These are phyloP conservation scores for Hyphopichia buzzinii DNA, from an alignment of 1,139 yeast genomes.

Conservation along the genomic window DNA sequence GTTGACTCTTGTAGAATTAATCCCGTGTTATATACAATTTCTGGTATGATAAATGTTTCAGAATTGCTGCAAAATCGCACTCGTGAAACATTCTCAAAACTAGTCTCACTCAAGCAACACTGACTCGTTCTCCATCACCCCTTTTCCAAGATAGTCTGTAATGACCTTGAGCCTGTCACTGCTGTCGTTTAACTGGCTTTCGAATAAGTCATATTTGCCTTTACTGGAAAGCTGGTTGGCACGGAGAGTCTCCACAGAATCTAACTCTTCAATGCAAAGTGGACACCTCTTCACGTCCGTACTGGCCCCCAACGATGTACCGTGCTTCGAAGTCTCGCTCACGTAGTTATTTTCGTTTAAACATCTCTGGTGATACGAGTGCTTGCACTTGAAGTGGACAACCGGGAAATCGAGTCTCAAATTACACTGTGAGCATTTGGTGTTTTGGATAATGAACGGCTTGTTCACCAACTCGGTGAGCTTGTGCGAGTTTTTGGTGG, in stretches of 20 bases:
- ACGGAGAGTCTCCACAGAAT: conserved; percentile 59
- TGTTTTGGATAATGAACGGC: conserved; percentile 65
- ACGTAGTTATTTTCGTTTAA: conserved; percentile 46
- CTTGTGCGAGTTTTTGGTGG: conserved; percentile 51
- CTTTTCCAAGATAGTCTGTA: conserved; percentile 81
- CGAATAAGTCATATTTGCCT: conserved; percentile 63
- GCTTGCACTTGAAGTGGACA: conserved; percentile 82
- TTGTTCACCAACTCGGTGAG: conserved; percentile 52
- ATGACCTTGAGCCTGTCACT: conserved; percentile 72
- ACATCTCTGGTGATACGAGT: conserved; percentile 85
- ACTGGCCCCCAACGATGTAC: conserved; percentile 4
- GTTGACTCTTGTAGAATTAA: conserved; percentile 4
- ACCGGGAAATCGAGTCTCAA: conserved; percentile 73
- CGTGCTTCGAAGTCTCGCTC: conserved; percentile 12
- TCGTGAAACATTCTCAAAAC: background rate
- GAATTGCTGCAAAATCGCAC: conserved; percentile 11
- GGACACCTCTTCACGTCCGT: conserved; percentile 55
- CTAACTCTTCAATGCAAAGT: conserved; percentile 65
- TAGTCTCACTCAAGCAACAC: conserved; percentile 11
- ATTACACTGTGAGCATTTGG: conserved; percentile 71
- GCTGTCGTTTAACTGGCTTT: conserved; percentile 54
- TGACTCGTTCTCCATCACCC: conserved; percentile 63
- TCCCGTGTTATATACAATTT: background rate
- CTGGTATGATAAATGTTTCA: conserved; percentile 9
- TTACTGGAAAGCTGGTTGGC: conserved; percentile 60